Evolutionary conservation across 148 eudicot species (phyloP).

Genomic region (Silene uniflora): DNA sequence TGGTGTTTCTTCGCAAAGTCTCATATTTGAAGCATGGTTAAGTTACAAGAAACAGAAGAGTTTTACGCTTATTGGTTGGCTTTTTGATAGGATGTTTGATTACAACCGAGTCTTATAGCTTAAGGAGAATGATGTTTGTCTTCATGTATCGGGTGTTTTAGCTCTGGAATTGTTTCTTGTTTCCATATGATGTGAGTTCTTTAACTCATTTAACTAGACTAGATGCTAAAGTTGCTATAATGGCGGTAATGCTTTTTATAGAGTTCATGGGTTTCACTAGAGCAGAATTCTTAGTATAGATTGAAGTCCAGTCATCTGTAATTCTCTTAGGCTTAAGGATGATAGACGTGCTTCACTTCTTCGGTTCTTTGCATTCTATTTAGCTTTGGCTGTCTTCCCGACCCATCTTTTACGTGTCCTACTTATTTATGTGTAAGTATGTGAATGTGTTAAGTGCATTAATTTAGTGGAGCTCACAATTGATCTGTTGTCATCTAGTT

Average conservation of each 20-base stretch:
- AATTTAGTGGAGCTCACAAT: background rate
- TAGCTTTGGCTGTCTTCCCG: background rate
- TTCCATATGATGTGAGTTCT: background rate
- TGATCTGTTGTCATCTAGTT: background rate
- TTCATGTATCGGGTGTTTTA: background rate
- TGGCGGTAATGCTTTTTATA: background rate
- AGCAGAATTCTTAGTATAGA: too few species aligned
- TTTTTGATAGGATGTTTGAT: background rate
- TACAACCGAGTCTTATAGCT: background rate
- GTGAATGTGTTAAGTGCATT: background rate
- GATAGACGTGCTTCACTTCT: too few species aligned
- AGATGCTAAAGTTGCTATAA: background rate
- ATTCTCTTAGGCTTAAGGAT: too few species aligned
- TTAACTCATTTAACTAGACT: background rate
- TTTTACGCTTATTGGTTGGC: background rate
- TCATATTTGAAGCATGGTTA: too few species aligned
- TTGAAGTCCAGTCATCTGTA: too few species aligned
- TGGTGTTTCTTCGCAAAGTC: too few species aligned
- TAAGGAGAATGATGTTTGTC: background rate
- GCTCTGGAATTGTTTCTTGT: background rate
- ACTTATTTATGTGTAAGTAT: background rate
- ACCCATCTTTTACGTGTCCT: background rate
- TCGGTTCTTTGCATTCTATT: background rate
- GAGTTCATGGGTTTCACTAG: background rate
- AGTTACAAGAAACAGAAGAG: background rate